phyloP scores from a whole-genome alignment of 768 basidiomycete species.

The Pisolithus sp. region DNA sequence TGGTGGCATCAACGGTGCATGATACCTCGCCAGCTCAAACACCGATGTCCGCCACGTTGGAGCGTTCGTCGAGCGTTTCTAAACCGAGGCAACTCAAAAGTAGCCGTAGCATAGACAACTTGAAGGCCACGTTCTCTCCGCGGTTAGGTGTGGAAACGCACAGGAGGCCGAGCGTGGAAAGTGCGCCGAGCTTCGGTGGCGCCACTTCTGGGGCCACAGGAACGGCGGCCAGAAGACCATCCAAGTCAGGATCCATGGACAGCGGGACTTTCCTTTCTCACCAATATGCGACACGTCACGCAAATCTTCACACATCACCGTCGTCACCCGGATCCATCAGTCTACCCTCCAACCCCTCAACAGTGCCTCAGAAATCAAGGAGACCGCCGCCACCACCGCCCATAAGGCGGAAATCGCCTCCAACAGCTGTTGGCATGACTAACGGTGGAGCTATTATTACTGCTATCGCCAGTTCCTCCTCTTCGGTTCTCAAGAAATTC shows the following conservation, averaged over 20 bases:
- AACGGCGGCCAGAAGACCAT: constrained; percentile 15
- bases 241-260: constrained; percentile 23
- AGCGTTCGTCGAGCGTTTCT: constrained; percentile 19
- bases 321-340: constrained; percentile 15
- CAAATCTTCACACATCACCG: constrained; percentile 12
- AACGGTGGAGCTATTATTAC: constrained; percentile 53
- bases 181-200: constrained; percentile 25
- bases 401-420: constrained; percentile 66
- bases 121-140: constrained; percentile 28
- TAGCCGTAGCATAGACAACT: constrained; percentile 61
- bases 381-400: constrained; percentile 64
- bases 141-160: constrained; percentile 31
- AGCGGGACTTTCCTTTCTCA: constrained; percentile 14
- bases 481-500: constrained; percentile 11
- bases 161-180: constrained; percentile 37
- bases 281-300: constrained; percentile 14
- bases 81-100: constrained; percentile 47
- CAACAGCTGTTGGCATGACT: constrained; percentile 48
- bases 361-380: constrained; percentile 26
- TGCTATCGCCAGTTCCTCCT: constrained; percentile 43
- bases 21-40: constrained; percentile 18
- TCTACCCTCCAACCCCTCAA: constrained; percentile 12
- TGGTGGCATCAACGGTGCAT: constrained; percentile 33
- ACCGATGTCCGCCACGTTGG: constrained; percentile 8
- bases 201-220: constrained; percentile 20